A percentile compares a stretch with the other conserved stretches of the same genome.
Conservation (phyloP, 768 basidiomycete species). For the Russula lepida region DNA sequence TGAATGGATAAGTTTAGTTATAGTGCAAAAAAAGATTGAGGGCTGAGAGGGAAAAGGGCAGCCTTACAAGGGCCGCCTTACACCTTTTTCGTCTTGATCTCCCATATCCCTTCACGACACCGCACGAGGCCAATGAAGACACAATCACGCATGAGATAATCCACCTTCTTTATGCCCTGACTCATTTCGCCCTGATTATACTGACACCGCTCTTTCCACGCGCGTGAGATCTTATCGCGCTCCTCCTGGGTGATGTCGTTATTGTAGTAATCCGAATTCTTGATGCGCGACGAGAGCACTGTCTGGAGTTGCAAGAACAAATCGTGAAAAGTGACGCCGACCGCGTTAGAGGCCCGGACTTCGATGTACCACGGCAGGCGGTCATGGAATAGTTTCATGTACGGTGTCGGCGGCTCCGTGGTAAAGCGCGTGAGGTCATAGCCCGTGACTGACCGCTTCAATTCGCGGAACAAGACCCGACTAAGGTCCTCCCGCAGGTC, state of each 20-base stretch:
- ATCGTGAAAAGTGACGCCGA: slow-evolving; percentile 53
- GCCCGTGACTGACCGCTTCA: slow-evolving; percentile 35
- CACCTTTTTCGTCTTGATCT: slow-evolving; percentile 44
- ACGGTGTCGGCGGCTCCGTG: slow-evolving; percentile 40
- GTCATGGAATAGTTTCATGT: slow-evolving; percentile 49
- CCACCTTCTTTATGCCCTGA: slow-evolving; percentile 47
- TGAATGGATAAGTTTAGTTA: slow-evolving; percentile 19
- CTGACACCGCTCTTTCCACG: slow-evolving; percentile 40
- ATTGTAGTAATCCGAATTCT: slow-evolving; percentile 49
- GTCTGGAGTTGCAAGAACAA: slow-evolving; percentile 40
- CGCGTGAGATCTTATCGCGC: slow-evolving; percentile 34
- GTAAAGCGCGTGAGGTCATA: slow-evolving; percentile 49
- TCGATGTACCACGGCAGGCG: slow-evolving; percentile 64
- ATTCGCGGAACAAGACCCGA: slow-evolving; percentile 37
- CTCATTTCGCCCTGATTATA: slow-evolving; percentile 28
- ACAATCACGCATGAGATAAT: slow-evolving; percentile 48
- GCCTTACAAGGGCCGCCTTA: slow-evolving; percentile 2
- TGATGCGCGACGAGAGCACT: slow-evolving; percentile 39
- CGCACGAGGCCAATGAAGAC: slow-evolving; percentile 47
- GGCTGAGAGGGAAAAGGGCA: background rate
- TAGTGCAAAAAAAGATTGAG: slow-evolving; percentile 2
- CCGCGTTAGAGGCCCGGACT: slow-evolving; percentile 34
- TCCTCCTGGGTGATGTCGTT: slow-evolving; percentile 42
- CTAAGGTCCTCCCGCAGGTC: slow-evolving; percentile 42
- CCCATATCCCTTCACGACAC: slow-evolving; percentile 53